phyloP scores from a whole-genome alignment of 345 rosid species.

The Gossypium ekmanianum region DNA sequence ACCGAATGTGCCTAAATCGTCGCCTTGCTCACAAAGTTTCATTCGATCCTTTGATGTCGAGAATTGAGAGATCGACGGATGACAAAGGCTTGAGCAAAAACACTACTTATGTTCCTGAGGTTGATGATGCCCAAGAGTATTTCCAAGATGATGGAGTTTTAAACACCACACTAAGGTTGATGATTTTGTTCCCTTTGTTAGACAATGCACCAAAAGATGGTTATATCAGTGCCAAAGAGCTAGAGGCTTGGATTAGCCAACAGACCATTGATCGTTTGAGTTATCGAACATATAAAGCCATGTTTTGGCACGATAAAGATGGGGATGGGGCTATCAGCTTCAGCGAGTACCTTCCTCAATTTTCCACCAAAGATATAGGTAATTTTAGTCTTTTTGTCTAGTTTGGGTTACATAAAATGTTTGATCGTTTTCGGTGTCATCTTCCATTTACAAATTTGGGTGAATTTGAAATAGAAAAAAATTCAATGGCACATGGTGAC shows the following conservation, averaged over 20 bases:
- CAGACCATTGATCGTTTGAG: slow-evolving; percentile 47
- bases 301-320: slow-evolving; percentile 45
- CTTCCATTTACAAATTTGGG: background rate
- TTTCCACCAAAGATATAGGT: slow-evolving; percentile 54
- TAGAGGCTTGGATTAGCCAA: slow-evolving; percentile 50
- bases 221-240: slow-evolving; percentile 46
- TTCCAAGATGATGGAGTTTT: slow-evolving; percentile 38
- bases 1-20: slow-evolving; percentile 25
- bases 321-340: slow-evolving; percentile 53
- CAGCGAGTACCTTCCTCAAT: slow-evolving; percentile 55
- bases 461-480: slow-evolving; percentile 35
- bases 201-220: slow-evolving; percentile 55
- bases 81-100: slow-evolving; percentile 13
- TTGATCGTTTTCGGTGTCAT: too few species aligned
- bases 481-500: slow-evolving; percentile 50
- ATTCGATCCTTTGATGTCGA: slow-evolving; percentile 55
- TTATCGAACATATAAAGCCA: slow-evolving; percentile 41
- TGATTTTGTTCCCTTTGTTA: slow-evolving; percentile 55
- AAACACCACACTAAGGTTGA: slow-evolving; percentile 55
- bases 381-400: background rate
- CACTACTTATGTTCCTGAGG: background rate
- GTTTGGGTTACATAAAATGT: background rate
- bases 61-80: slow-evolving; percentile 36
- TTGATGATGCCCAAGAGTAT: slow-evolving; percentile 27
- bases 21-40: slow-evolving; percentile 48